Conservation (phyloP, 2,329 filamentous ascomycete genomes). For the Ustulina deusta region DNA sequence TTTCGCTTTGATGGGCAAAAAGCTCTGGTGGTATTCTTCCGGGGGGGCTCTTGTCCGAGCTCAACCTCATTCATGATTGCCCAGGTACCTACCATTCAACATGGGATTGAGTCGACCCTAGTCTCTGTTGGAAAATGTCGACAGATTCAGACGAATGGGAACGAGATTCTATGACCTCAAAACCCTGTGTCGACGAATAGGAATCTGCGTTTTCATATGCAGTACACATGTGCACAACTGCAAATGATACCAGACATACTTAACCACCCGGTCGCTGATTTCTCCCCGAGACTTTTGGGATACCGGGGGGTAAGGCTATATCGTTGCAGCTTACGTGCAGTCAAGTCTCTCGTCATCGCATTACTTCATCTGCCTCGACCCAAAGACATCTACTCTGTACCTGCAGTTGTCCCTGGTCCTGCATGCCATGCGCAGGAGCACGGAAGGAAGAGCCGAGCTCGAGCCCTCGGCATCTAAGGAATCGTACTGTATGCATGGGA, state of each 20-base stretch:
- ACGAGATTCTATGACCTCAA: conserved; percentile 1
- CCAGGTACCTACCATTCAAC: neutral
- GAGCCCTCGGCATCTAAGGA: conserved; percentile 16
- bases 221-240: conserved; percentile 5
- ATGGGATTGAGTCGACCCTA: neutral
- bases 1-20: neutral
- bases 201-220: conserved; percentile 3
- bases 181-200: conserved; percentile 4
- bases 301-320: conserved; percentile 11
- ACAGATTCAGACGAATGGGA: neutral
- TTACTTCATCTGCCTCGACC: neutral
- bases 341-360: conserved; percentile 13
- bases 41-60: neutral
- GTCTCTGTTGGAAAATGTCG: neutral
- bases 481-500: conserved; percentile 15
- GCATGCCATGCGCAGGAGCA: conserved; percentile 3
- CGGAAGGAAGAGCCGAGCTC: conserved; percentile 13
- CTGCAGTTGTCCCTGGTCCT: conserved; percentile 18
- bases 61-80: neutral
- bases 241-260: neutral
- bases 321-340: conserved; percentile 18
- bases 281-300: neutral
- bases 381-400: conserved; percentile 13
- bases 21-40: neutral
- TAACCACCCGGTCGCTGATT: neutral